These are phyloP conservation scores for Rutstroemia sp. DNA, from an alignment of 2,329 filamentous ascomycete species.

Conservation along the genomic window DNA sequence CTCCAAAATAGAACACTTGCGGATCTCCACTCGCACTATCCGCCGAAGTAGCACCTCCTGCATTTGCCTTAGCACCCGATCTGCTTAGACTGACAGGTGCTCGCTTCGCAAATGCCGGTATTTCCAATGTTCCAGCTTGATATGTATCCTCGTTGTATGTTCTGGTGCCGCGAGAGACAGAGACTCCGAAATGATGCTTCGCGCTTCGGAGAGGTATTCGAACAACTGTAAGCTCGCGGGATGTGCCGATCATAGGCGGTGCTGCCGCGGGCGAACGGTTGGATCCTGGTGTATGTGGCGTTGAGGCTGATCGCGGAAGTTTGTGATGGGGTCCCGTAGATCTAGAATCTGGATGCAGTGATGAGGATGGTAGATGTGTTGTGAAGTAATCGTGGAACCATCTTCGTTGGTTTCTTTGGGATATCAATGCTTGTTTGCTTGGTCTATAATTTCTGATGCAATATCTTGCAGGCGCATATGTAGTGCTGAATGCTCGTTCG, in stretches of 20 bases:
- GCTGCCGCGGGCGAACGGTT: conserved; percentile 50
- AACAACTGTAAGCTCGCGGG: conserved; percentile 82
- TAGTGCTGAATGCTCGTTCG: conserved; percentile 9
- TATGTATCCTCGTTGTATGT: conserved; percentile 90
- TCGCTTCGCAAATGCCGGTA: conserved; percentile 86
- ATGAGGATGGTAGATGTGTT: conserved; percentile 88
- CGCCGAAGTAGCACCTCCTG: conserved; percentile 52
- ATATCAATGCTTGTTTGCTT: conserved; percentile 4
- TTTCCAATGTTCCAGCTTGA: conserved; percentile 86
- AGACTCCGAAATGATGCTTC: conserved; percentile 90
- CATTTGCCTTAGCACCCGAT: conserved; percentile 11
- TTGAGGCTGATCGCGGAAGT: conserved; percentile 76
- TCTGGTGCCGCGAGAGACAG: conserved; percentile 70
- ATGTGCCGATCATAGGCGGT: conserved; percentile 51
- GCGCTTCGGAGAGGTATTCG: conserved; percentile 88
- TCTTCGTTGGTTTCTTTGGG: conserved; percentile 12
- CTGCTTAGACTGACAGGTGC: conserved; percentile 54
- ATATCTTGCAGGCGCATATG: conserved; percentile 1
- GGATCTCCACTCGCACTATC: conserved; percentile 80
- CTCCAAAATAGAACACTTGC: conserved; percentile 94
- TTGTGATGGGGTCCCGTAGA: conserved; percentile 68
- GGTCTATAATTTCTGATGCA: conserved; percentile 1
- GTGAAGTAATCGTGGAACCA: conserved; percentile 94
- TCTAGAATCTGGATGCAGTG: conserved; percentile 79
- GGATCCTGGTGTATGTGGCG: conserved; percentile 57